Evolutionary conservation across 2,329 filamentous ascomycete species (phyloP), one percentile per base, ranked within the genome.

Genomic region (Fusarium sp.): DNA sequence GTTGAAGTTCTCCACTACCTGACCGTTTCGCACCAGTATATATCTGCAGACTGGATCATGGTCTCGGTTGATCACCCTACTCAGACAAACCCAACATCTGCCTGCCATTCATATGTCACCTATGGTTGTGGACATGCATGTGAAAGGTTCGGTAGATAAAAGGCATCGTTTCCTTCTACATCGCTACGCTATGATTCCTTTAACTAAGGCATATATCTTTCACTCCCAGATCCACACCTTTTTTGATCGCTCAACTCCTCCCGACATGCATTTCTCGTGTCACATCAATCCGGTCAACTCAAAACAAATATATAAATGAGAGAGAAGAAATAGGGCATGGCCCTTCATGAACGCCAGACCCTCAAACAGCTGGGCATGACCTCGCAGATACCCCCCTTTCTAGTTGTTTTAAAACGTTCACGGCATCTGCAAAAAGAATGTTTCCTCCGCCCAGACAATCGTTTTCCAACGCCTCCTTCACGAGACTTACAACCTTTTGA

Each of bases 381-480:
- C 27, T 80, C 83, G 75, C 80, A 79, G 59, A 80, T 80, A 14
- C 77, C 80, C 4, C 82, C 80, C 69, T 86, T 72, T 88, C 85
- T 58, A 90, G 77, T 73, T 84, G 86, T 73, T 80, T 83, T 71
- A 91, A 73, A 57, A 89, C 87, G 4, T 83, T 80, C 7, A 88
- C 81, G 11, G 87, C 86, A 73, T 90, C 88, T 29, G 86, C 82
- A 46, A 87, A 85, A 55, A 89, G 76, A 51, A 85, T 83, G 72
- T 83, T 88, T 55, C 83, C 82, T 25, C 82, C 81, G 10, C 85
- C 87, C 7, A 85, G 77, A 41, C 85, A 86, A 57, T 89, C 88
- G 45, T 77, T 77, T 73, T 87, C 85, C 45, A 90, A 78, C 45
- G 83, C 78, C 38, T 82, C 80, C 21, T 83, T 81, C 11, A 85